These are phyloP conservation scores for Sclerospora graminicola DNA, from an alignment of 352 stramenopile genomes.

Conservation along the genomic window DNA sequence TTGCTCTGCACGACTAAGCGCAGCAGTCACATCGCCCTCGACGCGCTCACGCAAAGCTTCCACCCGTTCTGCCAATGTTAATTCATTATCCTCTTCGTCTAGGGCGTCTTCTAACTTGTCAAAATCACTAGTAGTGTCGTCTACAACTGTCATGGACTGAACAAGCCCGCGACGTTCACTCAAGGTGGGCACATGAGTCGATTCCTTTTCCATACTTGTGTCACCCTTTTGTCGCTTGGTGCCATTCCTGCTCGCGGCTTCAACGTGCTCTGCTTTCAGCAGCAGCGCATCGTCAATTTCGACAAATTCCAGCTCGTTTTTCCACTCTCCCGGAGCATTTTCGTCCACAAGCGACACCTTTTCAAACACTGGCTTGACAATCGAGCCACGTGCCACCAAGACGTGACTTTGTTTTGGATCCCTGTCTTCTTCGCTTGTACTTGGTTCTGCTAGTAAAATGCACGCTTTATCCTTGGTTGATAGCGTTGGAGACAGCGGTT, in stretches of 20 bases:
- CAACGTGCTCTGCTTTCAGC: constrained; percentile 27
- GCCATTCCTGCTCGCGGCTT: constrained; percentile 22
- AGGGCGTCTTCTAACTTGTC: constrained; percentile 29
- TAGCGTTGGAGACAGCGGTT: constrained; percentile 47
- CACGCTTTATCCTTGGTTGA: constrained; percentile 25
- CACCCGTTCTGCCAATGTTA: constrained; percentile 68
- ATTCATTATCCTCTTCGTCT: constrained; percentile 43
- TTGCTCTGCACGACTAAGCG: constrained; percentile 39
- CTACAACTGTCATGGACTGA: constrained; percentile 47
- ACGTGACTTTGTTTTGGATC: constrained; percentile 29
- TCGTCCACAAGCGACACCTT: constrained; percentile 49
- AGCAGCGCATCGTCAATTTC: constrained; percentile 60
- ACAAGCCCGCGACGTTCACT: constrained; percentile 46
- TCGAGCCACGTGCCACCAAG: constrained; percentile 56
- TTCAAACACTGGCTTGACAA: constrained; percentile 74
- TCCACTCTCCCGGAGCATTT: constrained; percentile 39
- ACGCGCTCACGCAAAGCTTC: constrained; percentile 69
- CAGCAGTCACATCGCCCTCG: constrained; percentile 53
- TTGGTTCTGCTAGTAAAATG: constrained; percentile 34
- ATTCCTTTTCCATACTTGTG: constrained; percentile 29
- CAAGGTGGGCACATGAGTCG: constrained; percentile 66
- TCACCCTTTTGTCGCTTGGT: constrained; percentile 59
- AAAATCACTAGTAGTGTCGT: constrained; percentile 52
- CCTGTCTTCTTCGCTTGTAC: constrained; percentile 14
- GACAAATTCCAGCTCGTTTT: constrained; percentile 38